Evolutionary conservation across 306 rosid species (phyloP).

Genomic region (Vigna trinervia): DNA sequence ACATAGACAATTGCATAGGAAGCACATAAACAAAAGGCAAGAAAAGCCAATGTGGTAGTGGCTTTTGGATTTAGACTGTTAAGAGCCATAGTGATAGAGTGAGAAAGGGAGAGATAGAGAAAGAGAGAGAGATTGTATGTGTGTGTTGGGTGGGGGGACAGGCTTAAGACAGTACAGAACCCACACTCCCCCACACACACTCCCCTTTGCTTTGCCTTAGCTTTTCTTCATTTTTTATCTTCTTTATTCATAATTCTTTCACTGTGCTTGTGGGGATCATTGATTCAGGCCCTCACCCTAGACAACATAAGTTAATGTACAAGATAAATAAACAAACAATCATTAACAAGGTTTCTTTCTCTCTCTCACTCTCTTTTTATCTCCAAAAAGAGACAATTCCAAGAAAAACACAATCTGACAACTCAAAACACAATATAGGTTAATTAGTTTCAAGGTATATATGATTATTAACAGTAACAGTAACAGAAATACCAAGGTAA

Average conservation of each 20-base stretch:
- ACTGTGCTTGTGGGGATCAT: conserved; percentile 45
- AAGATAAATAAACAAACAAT: conserved; percentile 38
- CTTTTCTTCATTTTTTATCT: conserved; percentile 34
- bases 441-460: conserved; percentile 31
- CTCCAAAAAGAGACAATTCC: conserved; percentile 24
- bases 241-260: conserved; percentile 50
- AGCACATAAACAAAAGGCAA: conserved; percentile 86
- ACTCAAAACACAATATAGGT: background rate
- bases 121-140: background rate
- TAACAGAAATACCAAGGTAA: background rate
- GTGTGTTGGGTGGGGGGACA: conserved; percentile 95
- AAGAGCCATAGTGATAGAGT: conserved; percentile 54
- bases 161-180: conserved; percentile 85
- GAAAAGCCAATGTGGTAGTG: conserved; percentile 74
- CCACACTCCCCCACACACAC: conserved; percentile 69
- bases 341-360: conserved; percentile 15
- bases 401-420: conserved; percentile 34
- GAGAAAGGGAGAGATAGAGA: conserved; percentile 39
- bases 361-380: background rate
- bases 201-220: conserved; percentile 56
- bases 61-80: conserved; percentile 67
- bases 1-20: conserved; percentile 87
- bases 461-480: background rate
- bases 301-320: conserved; percentile 57
- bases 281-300: conserved; percentile 62